Conservation (phyloP, 805 yeast genomes). For the Candida ortonii region DNA sequence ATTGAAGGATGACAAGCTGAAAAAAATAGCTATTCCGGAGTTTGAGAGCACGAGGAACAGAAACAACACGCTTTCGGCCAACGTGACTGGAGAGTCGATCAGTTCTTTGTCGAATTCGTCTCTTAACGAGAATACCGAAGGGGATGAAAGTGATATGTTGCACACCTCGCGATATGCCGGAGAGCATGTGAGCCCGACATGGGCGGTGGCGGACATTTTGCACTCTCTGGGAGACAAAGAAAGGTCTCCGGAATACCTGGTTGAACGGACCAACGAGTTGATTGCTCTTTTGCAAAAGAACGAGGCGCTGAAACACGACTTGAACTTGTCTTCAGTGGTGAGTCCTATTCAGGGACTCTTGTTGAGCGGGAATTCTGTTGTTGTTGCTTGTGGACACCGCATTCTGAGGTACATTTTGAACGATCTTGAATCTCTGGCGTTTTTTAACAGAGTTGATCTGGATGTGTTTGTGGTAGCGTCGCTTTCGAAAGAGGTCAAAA, state of each 20-base stretch:
- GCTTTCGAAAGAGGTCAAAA: slow-evolving; percentile 48
- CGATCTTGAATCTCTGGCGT: slow-evolving; percentile 50
- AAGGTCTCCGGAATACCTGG: slow-evolving; percentile 45
- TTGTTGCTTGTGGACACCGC: slow-evolving; percentile 74
- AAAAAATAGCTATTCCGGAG: slow-evolving; percentile 21
- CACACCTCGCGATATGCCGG: slow-evolving; percentile 6
- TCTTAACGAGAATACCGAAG: slow-evolving; percentile 10
- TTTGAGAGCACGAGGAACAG: slow-evolving; percentile 24
- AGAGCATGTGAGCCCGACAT: slow-evolving; percentile 44
- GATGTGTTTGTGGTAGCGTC: slow-evolving; percentile 65
- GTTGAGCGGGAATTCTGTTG: slow-evolving; percentile 46
- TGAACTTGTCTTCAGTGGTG: slow-evolving; percentile 57
- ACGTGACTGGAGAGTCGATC: slow-evolving; percentile 16
- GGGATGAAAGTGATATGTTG: slow-evolving; percentile 7
- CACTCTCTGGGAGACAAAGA: slow-evolving; percentile 54
- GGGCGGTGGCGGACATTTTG: slow-evolving; percentile 61
- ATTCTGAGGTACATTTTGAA: slow-evolving; percentile 64
- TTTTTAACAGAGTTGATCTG: slow-evolving; percentile 51
- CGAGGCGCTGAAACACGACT: slow-evolving; percentile 61
- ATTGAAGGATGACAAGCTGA: slow-evolving; percentile 14
- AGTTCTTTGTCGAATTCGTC: slow-evolving; percentile 18
- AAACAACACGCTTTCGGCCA: slow-evolving; percentile 23
- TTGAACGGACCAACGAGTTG: slow-evolving; percentile 64
- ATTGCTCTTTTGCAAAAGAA: slow-evolving; percentile 52
- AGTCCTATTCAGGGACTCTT: slow-evolving; percentile 56